Percentiles rank a stretch among this genome's conserved stretches.
These are phyloP conservation scores for Aschersonia sp. DNA, from an alignment of 2,329 filamentous ascomycete species.

Conservation along the genomic window DNA sequence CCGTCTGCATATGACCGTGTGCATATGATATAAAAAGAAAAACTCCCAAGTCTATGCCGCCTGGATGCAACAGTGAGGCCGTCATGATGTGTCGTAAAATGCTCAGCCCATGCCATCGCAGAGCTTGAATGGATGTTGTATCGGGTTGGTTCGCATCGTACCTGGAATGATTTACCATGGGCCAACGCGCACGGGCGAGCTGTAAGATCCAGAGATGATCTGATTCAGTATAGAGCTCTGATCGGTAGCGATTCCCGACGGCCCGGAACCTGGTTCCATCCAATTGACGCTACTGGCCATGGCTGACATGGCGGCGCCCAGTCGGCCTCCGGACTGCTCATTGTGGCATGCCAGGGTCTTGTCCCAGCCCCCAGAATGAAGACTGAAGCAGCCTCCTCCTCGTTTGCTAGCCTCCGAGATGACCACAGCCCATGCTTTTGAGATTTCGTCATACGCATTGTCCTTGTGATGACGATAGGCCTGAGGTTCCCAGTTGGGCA, in stretches of 20 bases:
- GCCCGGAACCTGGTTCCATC: constrained; percentile 39
- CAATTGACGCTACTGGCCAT: constrained; percentile 63
- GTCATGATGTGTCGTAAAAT: constrained; percentile 15
- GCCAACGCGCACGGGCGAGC: constrained; percentile 46
- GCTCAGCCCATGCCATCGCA: not conserved
- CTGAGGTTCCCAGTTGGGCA: constrained; percentile 83
- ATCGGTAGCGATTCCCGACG: constrained; percentile 18
- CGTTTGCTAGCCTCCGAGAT: constrained; percentile 83
- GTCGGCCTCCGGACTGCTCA: constrained; percentile 65
- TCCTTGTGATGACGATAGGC: constrained; percentile 88
- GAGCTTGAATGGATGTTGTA: not conserved
- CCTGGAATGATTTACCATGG: constrained; percentile 30
- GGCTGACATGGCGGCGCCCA: constrained; percentile 66
- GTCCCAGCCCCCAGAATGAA: constrained; percentile 89
- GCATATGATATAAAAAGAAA: constrained; percentile 6
- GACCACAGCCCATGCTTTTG: constrained; percentile 82
- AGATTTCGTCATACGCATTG: constrained; percentile 90
- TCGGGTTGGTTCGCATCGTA: not conserved
- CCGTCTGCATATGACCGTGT: not conserved
- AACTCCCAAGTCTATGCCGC: constrained; percentile 21
- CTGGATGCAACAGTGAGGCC: constrained; percentile 15
- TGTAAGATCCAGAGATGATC: constrained; percentile 44
- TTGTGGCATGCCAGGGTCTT: constrained; percentile 78
- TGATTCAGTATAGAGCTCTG: constrained; percentile 46
- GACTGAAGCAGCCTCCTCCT: constrained; percentile 65